Evolutionary conservation across 306 rosid species (phyloP).

Genomic region (Cucurbita maxima): DNA sequence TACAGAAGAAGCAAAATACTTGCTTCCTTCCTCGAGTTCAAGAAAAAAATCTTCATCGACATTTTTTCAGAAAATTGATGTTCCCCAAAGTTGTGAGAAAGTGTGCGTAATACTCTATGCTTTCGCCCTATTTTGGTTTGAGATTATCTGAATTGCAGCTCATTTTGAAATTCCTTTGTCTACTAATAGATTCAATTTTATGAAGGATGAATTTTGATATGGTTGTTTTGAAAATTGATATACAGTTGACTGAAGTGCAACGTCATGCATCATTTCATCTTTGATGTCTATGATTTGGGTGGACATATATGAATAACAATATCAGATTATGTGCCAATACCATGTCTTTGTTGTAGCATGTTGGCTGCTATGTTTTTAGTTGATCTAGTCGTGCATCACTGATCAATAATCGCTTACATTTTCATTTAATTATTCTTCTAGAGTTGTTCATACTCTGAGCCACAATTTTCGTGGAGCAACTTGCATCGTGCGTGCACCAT

Average conservation of each 20-base stretch:
- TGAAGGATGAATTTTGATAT: neutral
- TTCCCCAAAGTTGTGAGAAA: conserved; percentile 69
- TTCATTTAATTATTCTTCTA: conserved; percentile 21
- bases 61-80: conserved; percentile 33
- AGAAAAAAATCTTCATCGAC: conserved; percentile 27
- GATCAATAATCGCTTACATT: conserved; percentile 8
- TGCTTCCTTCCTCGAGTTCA: conserved; percentile 13
- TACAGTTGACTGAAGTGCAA: neutral
- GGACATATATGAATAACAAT: neutral
- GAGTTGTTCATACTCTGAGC: conserved; percentile 80
- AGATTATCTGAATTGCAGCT: neutral
- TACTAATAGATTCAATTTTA: neutral
- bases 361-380: conserved; percentile 9
- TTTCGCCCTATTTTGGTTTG: neutral
- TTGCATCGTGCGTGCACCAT: conserved; percentile 36
- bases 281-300: neutral
- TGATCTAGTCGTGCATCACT: neutral
- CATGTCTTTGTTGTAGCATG: neutral
- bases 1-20: conserved; percentile 52
- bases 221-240: neutral
- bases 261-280: neutral
- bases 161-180: neutral
- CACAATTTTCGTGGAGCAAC: conserved; percentile 88
- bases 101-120: conserved; percentile 31
- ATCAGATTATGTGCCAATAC: neutral